phyloP scores from a whole-genome alignment of 176 grass and related monocot genomes.

The Urochloa ruziziensis region DNA sequence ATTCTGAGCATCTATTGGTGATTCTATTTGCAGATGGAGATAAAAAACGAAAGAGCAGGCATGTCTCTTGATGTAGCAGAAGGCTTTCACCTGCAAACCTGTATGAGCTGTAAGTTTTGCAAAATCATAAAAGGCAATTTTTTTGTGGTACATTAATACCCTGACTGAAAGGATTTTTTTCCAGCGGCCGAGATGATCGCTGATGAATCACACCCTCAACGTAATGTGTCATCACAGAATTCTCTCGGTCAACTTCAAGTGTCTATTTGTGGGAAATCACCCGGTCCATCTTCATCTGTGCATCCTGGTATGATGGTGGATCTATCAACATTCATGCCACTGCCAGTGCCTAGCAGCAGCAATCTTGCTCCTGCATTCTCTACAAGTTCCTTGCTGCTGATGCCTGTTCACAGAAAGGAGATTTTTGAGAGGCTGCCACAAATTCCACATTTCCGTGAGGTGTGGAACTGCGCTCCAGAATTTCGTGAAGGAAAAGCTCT shows the following conservation, averaged over 20 bases:
- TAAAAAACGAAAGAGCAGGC: background rate
- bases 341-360: background rate
- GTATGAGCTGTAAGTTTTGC: slow-evolving; percentile 26
- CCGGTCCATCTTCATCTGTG: background rate
- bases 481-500: slow-evolving; percentile 52
- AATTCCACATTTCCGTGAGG: slow-evolving; percentile 39
- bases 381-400: slow-evolving; percentile 38
- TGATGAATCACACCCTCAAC: background rate
- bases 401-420: slow-evolving; percentile 33
- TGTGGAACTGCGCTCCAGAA: slow-evolving; percentile 30
- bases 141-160: background rate
- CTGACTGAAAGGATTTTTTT: background rate
- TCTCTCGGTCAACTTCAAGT: background rate
- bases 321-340: background rate
- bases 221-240: background rate
- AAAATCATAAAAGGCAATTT: background rate
- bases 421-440: slow-evolving; percentile 45
- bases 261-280: background rate
- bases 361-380: background rate
- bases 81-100: background rate
- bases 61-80: background rate
- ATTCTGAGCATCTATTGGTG: background rate
- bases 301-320: background rate
- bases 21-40: slow-evolving; percentile 14
- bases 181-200: background rate